Evolutionary conservation across 257 asterid species (phyloP).

Genomic region (Solanum appendiculatum): DNA sequence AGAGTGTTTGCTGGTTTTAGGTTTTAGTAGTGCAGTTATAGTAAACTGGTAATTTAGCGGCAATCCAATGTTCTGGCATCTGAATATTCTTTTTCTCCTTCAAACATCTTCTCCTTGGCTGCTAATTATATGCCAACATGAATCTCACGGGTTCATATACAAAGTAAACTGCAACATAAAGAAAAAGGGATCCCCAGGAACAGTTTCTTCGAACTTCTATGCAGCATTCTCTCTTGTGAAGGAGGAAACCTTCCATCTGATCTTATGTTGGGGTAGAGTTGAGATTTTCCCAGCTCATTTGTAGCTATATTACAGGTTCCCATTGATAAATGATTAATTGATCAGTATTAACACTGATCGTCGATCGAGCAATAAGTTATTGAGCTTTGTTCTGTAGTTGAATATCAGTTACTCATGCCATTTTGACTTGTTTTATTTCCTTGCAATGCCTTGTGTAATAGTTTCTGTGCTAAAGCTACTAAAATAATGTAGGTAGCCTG

Average conservation of each 20-base stretch:
- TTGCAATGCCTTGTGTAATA: neutral
- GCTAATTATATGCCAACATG: neutral
- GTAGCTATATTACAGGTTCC: neutral
- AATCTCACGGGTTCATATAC: neutral
- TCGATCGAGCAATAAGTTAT: neutral
- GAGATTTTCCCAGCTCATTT: neutral
- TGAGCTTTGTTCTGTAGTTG: neutral
- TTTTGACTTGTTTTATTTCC: neutral
- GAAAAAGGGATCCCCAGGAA: neutral
- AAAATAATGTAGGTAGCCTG: slow-evolving; percentile 73
- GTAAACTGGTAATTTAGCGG: neutral
- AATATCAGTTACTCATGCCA: neutral
- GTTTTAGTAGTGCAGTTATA: neutral
- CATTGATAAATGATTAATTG: neutral
- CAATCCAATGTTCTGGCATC: neutral
- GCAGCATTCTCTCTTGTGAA: neutral
- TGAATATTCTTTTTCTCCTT: neutral
- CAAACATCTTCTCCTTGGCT: neutral
- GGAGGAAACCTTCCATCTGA: neutral
- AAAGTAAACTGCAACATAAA: neutral
- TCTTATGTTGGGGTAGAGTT: neutral
- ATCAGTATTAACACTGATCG: neutral
- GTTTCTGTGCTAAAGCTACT: slow-evolving; percentile 24
- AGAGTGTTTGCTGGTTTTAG: neutral
- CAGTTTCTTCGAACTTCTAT: neutral